These are phyloP conservation scores for Xylariaceae sp. DNA, from an alignment of 2,329 filamentous ascomycete species.

Conservation along the genomic window DNA sequence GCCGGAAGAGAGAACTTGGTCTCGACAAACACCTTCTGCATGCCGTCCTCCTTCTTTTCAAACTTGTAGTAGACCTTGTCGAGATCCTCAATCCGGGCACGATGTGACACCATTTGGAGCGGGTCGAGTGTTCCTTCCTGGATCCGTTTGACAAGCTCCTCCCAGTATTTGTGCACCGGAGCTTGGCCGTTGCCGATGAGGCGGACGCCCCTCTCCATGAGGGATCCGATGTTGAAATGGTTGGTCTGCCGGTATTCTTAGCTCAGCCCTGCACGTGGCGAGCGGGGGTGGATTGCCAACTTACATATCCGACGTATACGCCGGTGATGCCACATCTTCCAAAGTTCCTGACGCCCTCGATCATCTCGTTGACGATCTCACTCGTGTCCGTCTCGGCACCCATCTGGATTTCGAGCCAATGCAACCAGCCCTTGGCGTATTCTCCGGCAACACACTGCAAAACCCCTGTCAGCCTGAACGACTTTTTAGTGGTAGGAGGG, in stretches of 20 bases:
- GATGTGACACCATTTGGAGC: slow-evolving; percentile 74
- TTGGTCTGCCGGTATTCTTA: slow-evolving; percentile 50
- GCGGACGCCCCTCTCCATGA: slow-evolving; percentile 83
- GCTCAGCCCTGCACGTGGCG: not conserved
- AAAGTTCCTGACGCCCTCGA: slow-evolving; percentile 65
- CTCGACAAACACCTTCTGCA: slow-evolving; percentile 75
- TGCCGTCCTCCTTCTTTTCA: slow-evolving; percentile 55
- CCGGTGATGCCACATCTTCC: slow-evolving; percentile 75
- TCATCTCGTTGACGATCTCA: slow-evolving; percentile 76
- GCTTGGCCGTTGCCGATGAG: slow-evolving; percentile 63
- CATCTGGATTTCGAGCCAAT: slow-evolving; percentile 51
- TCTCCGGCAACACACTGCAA: slow-evolving; percentile 55
- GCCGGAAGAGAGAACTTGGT: slow-evolving; percentile 50
- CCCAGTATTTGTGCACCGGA: slow-evolving; percentile 80
- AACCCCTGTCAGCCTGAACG: slow-evolving; percentile 1
- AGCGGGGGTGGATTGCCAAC: slow-evolving; percentile 21
- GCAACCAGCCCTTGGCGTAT: slow-evolving; percentile 56
- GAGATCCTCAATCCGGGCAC: slow-evolving; percentile 67
- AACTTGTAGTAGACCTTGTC: slow-evolving; percentile 61
- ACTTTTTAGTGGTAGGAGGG: no score
- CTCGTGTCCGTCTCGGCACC: slow-evolving; percentile 81
- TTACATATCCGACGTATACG: slow-evolving; percentile 55
- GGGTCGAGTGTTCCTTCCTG: slow-evolving; percentile 66
- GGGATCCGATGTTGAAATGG: slow-evolving; percentile 74
- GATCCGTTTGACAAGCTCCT: slow-evolving; percentile 65